Conservation (phyloP, 192 early-diverging fungal species). For the Backusella luteola region DNA sequence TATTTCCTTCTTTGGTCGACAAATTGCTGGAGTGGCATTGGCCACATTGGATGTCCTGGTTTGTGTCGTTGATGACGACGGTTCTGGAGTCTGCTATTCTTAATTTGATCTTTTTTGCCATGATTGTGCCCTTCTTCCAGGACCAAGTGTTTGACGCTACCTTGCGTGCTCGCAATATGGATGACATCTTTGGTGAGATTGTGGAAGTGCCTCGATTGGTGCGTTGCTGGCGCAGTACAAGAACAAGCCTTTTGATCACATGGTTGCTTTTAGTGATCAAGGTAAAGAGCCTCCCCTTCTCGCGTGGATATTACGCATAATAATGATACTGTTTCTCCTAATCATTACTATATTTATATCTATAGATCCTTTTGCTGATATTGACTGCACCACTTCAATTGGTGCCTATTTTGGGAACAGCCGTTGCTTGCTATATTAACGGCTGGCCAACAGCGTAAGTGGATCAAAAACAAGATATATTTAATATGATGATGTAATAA, state of each 20-base stretch:
- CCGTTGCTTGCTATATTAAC: conserved; percentile 42
- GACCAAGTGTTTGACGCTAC: conserved; percentile 57
- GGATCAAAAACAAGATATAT: not conserved
- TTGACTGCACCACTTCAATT: conserved; percentile 59
- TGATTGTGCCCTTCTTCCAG: conserved; percentile 53
- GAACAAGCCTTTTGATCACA: conserved; percentile 33
- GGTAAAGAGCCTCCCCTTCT: not conserved
- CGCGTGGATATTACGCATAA: not conserved
- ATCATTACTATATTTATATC: not conserved
- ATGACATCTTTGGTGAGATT: conserved; percentile 36
- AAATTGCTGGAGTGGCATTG: conserved; percentile 44
- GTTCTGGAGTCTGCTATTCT: conserved; percentile 48
- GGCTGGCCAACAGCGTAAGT: conserved; percentile 45
- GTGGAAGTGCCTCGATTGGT: conserved; percentile 34
- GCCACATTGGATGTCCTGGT: conserved; percentile 56
- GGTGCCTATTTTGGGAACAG: conserved; percentile 56
- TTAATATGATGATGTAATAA: no score
- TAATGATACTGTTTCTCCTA: not conserved
- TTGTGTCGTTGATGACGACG: conserved; percentile 50
- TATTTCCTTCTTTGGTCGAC: conserved; percentile 50
- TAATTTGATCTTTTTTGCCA: conserved; percentile 52
- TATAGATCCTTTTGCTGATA: conserved; percentile 45
- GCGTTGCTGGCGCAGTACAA: conserved; percentile 40
- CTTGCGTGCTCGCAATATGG: conserved; percentile 34
- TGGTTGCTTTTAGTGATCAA: conserved; percentile 30